phyloP scores from a whole-genome alignment of 495 filamentous ascomycete species.

The Penicillium fimorum region DNA sequence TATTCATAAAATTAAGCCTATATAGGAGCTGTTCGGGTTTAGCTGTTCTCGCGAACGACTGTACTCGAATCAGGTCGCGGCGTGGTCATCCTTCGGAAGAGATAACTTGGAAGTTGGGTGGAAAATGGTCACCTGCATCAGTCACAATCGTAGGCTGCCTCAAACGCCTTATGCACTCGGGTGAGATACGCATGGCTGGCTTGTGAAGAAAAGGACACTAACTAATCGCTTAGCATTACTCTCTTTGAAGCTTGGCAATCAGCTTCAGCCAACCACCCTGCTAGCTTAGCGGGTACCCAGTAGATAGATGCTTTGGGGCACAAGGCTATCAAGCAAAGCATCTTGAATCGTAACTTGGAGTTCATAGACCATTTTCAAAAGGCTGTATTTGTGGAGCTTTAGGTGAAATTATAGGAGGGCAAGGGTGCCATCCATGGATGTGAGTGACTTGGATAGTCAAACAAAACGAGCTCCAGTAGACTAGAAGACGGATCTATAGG shows the following conservation, averaged over 20 bases:
- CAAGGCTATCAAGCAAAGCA: background rate
- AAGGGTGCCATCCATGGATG: no score
- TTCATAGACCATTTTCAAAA: background rate
- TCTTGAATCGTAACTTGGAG: background rate
- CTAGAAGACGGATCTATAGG: no score
- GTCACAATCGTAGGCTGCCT: background rate
- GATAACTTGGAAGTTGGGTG: background rate
- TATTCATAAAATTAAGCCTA: background rate
- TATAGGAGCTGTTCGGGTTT: background rate
- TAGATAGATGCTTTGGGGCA: background rate
- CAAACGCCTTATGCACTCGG: background rate
- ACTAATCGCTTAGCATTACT: slow-evolving; percentile 12
- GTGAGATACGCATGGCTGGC: background rate
- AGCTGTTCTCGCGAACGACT: background rate
- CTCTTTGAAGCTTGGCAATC: slow-evolving; percentile 10
- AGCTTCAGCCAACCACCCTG: background rate
- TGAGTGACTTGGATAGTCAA: background rate
- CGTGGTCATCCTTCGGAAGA: background rate
- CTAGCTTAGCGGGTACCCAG: background rate
- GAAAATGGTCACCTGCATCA: background rate
- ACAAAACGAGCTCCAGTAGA: no score
- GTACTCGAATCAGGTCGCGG: background rate
- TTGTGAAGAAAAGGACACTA: background rate
- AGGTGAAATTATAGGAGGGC: no score
- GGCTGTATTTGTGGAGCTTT: background rate